Evolutionary conservation across 2,329 filamentous ascomycete species (phyloP).

Genomic region (Rhynchosporium secalis): DNA sequence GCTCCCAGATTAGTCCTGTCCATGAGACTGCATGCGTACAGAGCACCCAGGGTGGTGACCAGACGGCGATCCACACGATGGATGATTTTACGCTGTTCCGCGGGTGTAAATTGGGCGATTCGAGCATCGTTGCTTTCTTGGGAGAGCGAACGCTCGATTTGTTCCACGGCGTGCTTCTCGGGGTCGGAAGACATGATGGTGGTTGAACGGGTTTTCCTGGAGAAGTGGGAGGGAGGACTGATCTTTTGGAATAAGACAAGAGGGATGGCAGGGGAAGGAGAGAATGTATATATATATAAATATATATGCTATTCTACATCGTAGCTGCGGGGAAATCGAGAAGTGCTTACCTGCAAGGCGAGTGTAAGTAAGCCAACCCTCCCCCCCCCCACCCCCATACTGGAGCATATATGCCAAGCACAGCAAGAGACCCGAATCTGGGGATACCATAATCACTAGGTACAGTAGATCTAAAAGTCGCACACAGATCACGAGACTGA

Average conservation of each 20-base stretch:
- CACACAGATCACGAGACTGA: neutral
- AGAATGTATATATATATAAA: neutral
- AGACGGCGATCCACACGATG: conserved; percentile 67
- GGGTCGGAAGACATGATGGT: conserved; percentile 17
- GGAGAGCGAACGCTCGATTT: conserved; percentile 22
- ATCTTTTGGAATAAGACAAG: too few relatives aligned
- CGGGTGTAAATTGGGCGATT: conserved; percentile 49
- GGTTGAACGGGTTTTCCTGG: too few relatives aligned
- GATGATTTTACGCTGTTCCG: conserved; percentile 68
- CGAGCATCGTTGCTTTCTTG: conserved; percentile 23
- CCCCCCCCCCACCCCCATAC: too few relatives aligned
- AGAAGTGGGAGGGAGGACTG: too few relatives aligned
- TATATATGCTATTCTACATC: neutral
- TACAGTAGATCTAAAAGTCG: neutral
- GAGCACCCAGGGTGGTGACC: conserved; percentile 59
- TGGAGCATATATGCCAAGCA: neutral
- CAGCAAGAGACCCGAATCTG: neutral
- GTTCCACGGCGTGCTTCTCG: conserved; percentile 23
- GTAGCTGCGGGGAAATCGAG: neutral
- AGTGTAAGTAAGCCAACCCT: neutral
- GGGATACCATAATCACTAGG: neutral
- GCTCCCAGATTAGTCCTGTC: conserved; percentile 76
- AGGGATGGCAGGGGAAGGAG: neutral
- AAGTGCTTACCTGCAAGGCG: neutral
- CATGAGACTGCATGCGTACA: conserved; percentile 77